phyloP scores from a whole-genome alignment of 768 basidiomycete genomes.

The Pleurotus cornucopiae region DNA sequence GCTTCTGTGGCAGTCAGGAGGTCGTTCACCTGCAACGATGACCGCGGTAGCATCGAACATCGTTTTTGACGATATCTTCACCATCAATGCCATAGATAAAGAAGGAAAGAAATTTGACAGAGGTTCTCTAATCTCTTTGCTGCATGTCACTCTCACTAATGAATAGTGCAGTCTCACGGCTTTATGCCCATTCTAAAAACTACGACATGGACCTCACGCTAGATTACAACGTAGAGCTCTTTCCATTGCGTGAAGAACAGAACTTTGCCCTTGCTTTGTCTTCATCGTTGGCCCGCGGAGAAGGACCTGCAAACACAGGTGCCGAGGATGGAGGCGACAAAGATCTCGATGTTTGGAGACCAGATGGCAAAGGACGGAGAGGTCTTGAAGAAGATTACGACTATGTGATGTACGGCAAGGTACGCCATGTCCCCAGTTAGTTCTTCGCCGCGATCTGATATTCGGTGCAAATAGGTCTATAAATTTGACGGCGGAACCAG shows the following conservation, averaged over 20 bases:
- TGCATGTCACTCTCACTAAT: background rate
- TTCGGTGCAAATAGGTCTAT: conserved; percentile 63
- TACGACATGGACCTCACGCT: conserved; percentile 90
- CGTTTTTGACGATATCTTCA: conserved; percentile 93
- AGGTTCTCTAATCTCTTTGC: conserved; percentile 48
- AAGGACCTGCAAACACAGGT: conserved; percentile 31
- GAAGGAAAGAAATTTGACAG: conserved; percentile 98
- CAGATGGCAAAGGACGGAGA: conserved; percentile 74
- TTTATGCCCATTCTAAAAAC: conserved; percentile 86
- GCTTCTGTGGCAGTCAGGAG: background rate
- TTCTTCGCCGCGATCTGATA: background rate
- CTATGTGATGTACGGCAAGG: conserved; percentile 99
- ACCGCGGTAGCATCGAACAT: conserved; percentile 64
- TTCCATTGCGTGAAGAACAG: conserved; percentile 64
- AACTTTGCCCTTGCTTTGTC: conserved; percentile 85
- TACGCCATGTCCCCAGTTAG: conserved; percentile 25
- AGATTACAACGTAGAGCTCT: conserved; percentile 92
- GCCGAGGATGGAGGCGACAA: conserved; percentile 63
- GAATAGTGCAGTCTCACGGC: conserved; percentile 70
- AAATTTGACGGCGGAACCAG: conserved; percentile 86
- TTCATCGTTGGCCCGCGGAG: conserved; percentile 63
- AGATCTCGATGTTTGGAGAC: conserved; percentile 79
- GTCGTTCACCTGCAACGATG: conserved; percentile 10
- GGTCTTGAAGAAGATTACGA: conserved; percentile 95
- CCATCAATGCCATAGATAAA: conserved; percentile 76